A percentile compares a stretch with the other conserved stretches of the same genome.
phyloP scores from a whole-genome alignment of 1,139 yeast genomes.

The Hansenula anomala region DNA sequence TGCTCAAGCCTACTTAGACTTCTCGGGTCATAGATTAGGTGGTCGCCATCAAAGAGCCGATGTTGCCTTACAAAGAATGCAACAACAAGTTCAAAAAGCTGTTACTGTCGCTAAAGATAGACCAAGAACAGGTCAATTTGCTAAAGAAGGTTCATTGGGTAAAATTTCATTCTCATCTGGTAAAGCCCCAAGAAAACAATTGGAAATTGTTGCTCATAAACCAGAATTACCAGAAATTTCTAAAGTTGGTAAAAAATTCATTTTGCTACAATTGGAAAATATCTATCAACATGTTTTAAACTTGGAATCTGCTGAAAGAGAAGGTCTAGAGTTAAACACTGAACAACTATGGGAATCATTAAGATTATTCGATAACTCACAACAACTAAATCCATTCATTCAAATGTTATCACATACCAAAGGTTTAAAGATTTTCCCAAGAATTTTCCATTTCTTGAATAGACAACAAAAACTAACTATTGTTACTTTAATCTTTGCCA shows the following conservation, averaged over 20 bases:
- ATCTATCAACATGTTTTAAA: constrained; percentile 75
- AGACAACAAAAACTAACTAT: constrained; percentile 77
- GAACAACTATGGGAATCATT: constrained; percentile 73
- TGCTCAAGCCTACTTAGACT: constrained; percentile 93
- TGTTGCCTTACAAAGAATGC: constrained; percentile 95
- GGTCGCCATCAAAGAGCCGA: constrained; percentile 90
- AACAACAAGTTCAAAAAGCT: constrained; percentile 95
- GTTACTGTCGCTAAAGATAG: constrained; percentile 91
- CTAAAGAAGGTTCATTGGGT: constrained; percentile 86
- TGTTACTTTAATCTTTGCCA: constrained; percentile 75
- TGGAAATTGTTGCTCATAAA: constrained; percentile 56
- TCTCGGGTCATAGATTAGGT: constrained; percentile 87
- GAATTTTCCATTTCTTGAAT: constrained; percentile 78
- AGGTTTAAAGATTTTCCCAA: constrained; percentile 83
- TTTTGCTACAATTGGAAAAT: constrained; percentile 54
- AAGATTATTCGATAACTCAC: constrained; percentile 55
- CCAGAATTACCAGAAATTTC: constrained; percentile 37
- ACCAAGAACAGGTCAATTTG: constrained; percentile 67
- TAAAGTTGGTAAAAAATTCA: constrained; percentile 34
- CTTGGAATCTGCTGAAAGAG: constrained; percentile 81
- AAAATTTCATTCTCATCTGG: constrained; percentile 79
- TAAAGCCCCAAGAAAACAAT: constrained; percentile 84
- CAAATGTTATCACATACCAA: constrained; percentile 82
- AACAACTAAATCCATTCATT: constrained; percentile 72
- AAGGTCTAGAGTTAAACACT: constrained; percentile 49